Conservation (phyloP, 345 rosid genomes). For the Acer campestre region DNA sequence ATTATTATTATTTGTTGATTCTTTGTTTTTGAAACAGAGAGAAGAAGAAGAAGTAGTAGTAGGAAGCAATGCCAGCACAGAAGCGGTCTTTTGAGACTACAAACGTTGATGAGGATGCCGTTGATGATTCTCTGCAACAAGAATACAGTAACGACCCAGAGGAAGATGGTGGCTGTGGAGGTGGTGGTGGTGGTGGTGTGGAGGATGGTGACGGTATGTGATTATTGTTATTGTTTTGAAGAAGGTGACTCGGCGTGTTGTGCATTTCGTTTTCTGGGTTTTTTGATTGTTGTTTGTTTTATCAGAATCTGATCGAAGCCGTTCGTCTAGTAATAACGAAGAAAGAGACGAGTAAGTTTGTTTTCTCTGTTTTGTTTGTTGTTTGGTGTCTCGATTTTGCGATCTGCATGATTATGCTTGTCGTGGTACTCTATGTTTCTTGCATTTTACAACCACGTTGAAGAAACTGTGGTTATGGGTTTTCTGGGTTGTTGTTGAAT, state of each 20-base stretch:
- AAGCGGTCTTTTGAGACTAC: constrained; percentile 26
- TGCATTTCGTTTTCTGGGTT: constrained; percentile 4
- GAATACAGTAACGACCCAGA: constrained; percentile 21
- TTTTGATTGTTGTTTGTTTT: constrained; percentile 5
- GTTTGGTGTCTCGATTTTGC: constrained; percentile 14
- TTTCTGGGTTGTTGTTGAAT: not conserved
- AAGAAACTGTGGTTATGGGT: not conserved
- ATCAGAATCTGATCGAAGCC: constrained; percentile 52
- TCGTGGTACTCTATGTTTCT: not conserved
- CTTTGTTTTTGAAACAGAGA: not conserved
- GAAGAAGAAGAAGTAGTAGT: not conserved
- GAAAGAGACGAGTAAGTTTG: constrained; percentile 36
- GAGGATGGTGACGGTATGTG: constrained; percentile 27
- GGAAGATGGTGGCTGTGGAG: not conserved
- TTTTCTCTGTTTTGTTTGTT: not conserved
- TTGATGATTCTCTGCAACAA: constrained; percentile 12
- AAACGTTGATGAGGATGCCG: not conserved
- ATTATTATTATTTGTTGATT: not conserved
- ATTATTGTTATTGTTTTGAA: not conserved
- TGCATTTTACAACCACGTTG: constrained; percentile 16
- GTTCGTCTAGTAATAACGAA: constrained; percentile 38
- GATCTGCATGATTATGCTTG: constrained; percentile 3
- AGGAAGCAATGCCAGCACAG: constrained; percentile 40
- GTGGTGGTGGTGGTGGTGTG: constrained; percentile 10
- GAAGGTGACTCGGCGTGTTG: not conserved